phyloP scores from a whole-genome alignment of 2,329 filamentous ascomycete species.

The Didymella arachidicola region DNA sequence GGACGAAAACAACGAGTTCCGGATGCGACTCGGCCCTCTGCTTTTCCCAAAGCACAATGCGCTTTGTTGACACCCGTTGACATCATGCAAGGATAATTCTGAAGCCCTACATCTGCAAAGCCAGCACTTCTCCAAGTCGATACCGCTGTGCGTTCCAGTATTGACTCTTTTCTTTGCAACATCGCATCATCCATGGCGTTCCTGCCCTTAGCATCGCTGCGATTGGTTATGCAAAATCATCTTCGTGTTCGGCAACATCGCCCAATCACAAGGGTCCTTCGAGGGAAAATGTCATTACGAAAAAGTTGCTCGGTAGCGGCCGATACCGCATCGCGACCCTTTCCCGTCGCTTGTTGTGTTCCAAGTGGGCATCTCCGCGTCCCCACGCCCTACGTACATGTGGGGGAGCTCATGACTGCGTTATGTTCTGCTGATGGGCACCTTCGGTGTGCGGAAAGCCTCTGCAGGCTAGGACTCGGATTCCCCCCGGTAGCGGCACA shows the following conservation, averaged over 20 bases:
- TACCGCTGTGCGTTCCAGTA: neutral
- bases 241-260: constrained; percentile 19
- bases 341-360: constrained; percentile 20
- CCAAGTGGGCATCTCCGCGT: constrained; percentile 5
- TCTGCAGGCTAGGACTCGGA: constrained; percentile 17
- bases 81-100: constrained; percentile 11
- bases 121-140: neutral
- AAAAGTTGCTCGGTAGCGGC: constrained; percentile 26
- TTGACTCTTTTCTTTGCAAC: neutral
- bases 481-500: too few relatives aligned
- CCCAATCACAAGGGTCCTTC: constrained; percentile 25
- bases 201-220: neutral
- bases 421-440: constrained; percentile 5
- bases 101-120: neutral
- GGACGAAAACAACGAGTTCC: constrained; percentile 22
- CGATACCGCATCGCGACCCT: constrained; percentile 30
- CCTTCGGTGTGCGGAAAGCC: neutral
- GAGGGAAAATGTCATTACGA: constrained; percentile 9
- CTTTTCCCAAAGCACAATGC: constrained; percentile 22
- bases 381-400: constrained; percentile 6
- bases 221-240: constrained; percentile 14
- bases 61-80: constrained; percentile 8
- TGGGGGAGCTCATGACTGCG: constrained; percentile 6
- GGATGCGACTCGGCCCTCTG: constrained; percentile 17
- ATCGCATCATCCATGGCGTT: neutral